Conservation (phyloP, 495 filamentous ascomycete species). For the Aspergillus cavernicola region DNA sequence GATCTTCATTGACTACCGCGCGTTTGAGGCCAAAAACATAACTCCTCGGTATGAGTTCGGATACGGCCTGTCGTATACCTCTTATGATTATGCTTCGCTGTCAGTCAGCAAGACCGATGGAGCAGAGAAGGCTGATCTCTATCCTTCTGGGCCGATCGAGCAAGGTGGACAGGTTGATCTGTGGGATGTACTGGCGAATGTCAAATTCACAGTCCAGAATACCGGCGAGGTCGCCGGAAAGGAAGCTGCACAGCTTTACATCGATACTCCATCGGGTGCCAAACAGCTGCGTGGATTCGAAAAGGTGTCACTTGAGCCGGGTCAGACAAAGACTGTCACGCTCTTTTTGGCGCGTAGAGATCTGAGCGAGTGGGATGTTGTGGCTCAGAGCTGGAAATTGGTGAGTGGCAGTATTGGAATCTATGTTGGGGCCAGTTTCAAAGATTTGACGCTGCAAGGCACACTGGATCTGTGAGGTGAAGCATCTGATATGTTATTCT, state of each 20-base stretch:
- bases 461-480: too few relatives aligned
- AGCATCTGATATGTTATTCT: too few relatives aligned
- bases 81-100: constrained; percentile 19
- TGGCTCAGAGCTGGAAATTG: constrained; percentile 62
- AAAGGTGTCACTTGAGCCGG: constrained; percentile 47
- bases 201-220: constrained; percentile 48
- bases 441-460: constrained; percentile 5
- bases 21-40: constrained; percentile 56
- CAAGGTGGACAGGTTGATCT: constrained; percentile 54
- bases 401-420: constrained; percentile 33
- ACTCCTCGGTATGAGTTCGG: constrained; percentile 59
- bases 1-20: constrained; percentile 59
- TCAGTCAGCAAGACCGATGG: background rate
- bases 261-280: constrained; percentile 46
- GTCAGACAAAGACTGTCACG: constrained; percentile 37
- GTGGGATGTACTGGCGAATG: constrained; percentile 51
- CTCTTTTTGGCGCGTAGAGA: constrained; percentile 60
- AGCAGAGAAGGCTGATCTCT: constrained; percentile 25
- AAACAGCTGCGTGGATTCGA: constrained; percentile 57
- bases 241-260: constrained; percentile 64
- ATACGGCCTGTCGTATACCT: constrained; percentile 38
- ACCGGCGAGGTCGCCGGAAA: constrained; percentile 47
- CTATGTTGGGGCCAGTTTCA: constrained; percentile 50
- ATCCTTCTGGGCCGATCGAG: background rate
- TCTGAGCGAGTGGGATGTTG: constrained; percentile 63